Evolutionary conservation across 2,329 filamentous ascomycete genomes (phyloP), one percentile per base, ranked within the genome.

Genomic region (Nigrospora oryzae): DNA sequence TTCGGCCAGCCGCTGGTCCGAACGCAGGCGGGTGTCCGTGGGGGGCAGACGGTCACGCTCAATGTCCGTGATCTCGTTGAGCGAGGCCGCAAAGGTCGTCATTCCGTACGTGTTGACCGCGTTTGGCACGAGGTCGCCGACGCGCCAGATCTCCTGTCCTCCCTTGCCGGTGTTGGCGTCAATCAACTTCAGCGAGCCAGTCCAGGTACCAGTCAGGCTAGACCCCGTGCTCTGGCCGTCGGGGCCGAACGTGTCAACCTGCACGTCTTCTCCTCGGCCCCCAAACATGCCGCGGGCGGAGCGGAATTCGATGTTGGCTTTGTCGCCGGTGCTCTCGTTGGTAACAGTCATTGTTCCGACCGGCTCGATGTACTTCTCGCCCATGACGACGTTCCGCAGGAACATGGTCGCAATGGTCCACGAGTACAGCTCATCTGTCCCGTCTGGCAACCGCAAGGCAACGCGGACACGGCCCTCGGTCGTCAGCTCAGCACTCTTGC

Each of bases 261-360:
- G 74, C 11, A 97, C 86, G 49, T 98, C 93, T 64, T 98, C 93
- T 49, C 85, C 86, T 46, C 93, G 82, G 13, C 93, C 93, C 31
- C 91, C 90, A 67, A 97, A 98, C 88, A 98, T 95, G 52, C 93
- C 91, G 52, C 93, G 91, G 60, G 93, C 94, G 45, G 84, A 81
- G 61, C 93, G 94, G 70, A 98, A 98, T 46, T 91, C 89, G 39
- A 89, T 81, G n/a, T 84, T 74, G 1, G 89, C 87, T 60, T 88
- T 90, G 53, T 86, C 81, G 8, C 90, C 89, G 0, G 83, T 89
- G 5, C 77, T 84, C 57, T 98, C 93, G 61, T 91, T 91, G 52
- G 79, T 69, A 32, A 98, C 79, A 19, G 83, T 81, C 87, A 97
- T 93, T 37, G 79, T 88, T 38, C 90, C 90, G 1, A 94, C 88